Evolutionary conservation across 1,284 basidiomycete species (phyloP), one percentile per base, ranked within the genome.

Genomic region (Agaricales sp.): DNA sequence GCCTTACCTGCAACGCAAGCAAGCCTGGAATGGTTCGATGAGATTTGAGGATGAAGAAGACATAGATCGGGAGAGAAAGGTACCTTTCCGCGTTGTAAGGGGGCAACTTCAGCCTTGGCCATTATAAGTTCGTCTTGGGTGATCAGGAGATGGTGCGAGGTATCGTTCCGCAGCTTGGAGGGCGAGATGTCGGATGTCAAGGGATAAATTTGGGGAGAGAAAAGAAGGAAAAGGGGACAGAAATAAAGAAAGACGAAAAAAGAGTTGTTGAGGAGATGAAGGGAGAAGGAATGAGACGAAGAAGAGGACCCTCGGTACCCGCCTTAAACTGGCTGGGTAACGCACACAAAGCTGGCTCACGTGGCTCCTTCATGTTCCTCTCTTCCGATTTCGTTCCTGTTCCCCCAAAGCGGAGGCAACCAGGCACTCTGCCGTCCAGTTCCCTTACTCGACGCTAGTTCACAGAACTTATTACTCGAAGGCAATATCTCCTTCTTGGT

Each of bases 241-340:
- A 3, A 24, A 16, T 2, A 26, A n/a, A 22, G 3, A 19, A 23
- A 43, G 14, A n/a, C 46, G 2, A 20, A 25, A 20, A 3, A 11
- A 49, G 12, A 2, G 20, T 3, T 14, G 8, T n/a, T 16, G 20
- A 37, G 13, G 51, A 39, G n/a, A 37, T 3, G 18, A 22, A 47
- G n/a, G n/a, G n/a, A n/a, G n/a, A n/a, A n/a, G n/a, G n/a, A n/a
- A n/a, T n/a, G n/a, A n/a, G n/a, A n/a, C 23, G n/a, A 35, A n/a
- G 3, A 24, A 46, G 48, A 38, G 21, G 55, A 60, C 62, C 47
- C 65, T 66, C 1, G 65, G 64, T 14, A 63, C 63, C 26, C 57
- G 61, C n/a, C n/a, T n/a, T n/a, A n/a, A n/a, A n/a, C n/a, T n/a
- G n/a, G n/a, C n/a, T n/a, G n/a, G n/a, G n/a, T n/a, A n/a, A n/a